phyloP scores from a whole-genome alignment of 306 rosid species.

The Quercus dentata region DNA sequence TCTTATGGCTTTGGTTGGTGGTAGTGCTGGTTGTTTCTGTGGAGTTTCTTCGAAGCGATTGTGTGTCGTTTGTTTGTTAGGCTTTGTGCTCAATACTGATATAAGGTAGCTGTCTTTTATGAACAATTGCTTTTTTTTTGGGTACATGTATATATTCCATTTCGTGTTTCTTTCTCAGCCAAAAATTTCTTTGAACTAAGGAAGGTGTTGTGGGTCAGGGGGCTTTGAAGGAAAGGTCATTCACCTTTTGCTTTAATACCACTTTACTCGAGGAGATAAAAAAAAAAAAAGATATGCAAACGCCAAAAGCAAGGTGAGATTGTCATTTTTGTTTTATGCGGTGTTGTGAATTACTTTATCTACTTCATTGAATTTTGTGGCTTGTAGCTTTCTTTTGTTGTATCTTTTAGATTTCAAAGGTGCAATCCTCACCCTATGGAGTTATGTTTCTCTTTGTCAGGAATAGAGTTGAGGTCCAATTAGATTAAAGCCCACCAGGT shows the following conservation, averaged over 20 bases:
- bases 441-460: neutral
- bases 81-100: slow-evolving; percentile 47
- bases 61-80: slow-evolving; percentile 61
- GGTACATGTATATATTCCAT: slow-evolving; percentile 36
- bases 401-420: neutral
- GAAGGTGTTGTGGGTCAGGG: slow-evolving; percentile 67
- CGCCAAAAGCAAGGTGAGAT: slow-evolving; percentile 74
- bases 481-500: neutral
- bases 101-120: slow-evolving; percentile 32
- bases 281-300: slow-evolving; percentile 59
- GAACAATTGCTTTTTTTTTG: slow-evolving; percentile 17
- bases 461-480: neutral
- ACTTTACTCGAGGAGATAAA: neutral
- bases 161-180: slow-evolving; percentile 45
- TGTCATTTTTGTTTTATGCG: slow-evolving; percentile 11
- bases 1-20: slow-evolving; percentile 63
- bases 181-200: slow-evolving; percentile 35
- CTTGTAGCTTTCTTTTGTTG: neutral
- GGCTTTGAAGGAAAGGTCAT: slow-evolving; percentile 29
- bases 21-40: slow-evolving; percentile 88
- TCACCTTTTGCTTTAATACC: slow-evolving; percentile 27
- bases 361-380: neutral
- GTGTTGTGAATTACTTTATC: neutral
- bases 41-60: slow-evolving; percentile 86
- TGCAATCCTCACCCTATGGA: neutral